Base-by-base conservation (phyloP, 805 yeast species). In the Cyberlindnera samutprakarnensis region DNA sequence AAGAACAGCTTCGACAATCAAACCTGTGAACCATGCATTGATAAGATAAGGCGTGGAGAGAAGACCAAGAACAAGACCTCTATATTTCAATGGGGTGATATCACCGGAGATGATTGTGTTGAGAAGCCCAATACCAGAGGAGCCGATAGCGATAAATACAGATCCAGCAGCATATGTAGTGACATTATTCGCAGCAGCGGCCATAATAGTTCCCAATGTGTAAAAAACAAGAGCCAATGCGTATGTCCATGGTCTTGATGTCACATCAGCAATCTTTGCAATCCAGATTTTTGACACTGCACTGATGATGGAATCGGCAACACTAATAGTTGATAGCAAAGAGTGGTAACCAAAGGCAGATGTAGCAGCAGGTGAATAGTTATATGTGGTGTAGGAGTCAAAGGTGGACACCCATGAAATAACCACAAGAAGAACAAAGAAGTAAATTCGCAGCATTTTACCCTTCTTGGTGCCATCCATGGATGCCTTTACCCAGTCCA, bases 11-110 rank as follows among this genome's bases (percentile, higher is more conserved):
- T 39, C 39, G 6, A 45, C 61, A 39, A 59, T 58, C 10, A 48
- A 51, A 32, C 68, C 69, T 9, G 62, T 36, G 37, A 59, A 44
- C 65, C 66, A 64, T 14, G 58, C 53, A 29, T 56, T 65, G 33
- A 57, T 52, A 31, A 62, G 46, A 37, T 47, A 65, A 12, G 70
- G 70, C n/a, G 58, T 35, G 25, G 58, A 46, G 5, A 61, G 56
- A 13, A 62, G 33, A 23, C 55, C 57, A n/a, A 52, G 37, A 37
- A 53, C 48, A 12, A 61, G 38, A 9, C 61, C 62, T 36, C 66
- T 49, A 45, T 60, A 49, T 27, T 57, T 49, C 37, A 62, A 44
- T 12, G 53, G 46, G 23, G 64, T 57, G 16, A 61, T 54, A 34
- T 62, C 67, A 18, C 60, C 59, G 14, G 49, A 35, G 3, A 55